Evolutionary conservation across 139 green algal genomes (phyloP).

Genomic region (Eudorina sp.): DNA sequence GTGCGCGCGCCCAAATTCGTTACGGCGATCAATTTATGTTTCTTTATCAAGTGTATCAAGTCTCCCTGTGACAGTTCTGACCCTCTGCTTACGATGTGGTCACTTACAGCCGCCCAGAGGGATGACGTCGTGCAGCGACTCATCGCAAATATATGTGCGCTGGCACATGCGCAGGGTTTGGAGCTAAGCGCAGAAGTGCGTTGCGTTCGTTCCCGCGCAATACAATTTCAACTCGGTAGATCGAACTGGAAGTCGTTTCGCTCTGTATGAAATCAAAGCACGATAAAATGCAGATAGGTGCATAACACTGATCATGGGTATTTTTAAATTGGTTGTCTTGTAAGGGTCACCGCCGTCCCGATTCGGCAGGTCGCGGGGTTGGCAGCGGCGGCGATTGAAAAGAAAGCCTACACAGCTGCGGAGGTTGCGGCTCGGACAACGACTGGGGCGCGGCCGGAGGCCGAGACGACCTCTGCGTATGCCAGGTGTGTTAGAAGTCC

Average conservation of each 20-base stretch:
- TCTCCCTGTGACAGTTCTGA: background rate
- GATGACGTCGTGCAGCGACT: conserved; percentile 74
- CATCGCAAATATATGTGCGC: conserved; percentile 67
- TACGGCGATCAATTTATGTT: too few relatives aligned
- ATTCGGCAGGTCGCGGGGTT: background rate
- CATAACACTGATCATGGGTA: conserved; percentile 23
- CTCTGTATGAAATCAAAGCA: background rate
- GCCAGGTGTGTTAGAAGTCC: too few relatives aligned
- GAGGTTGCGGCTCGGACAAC: conserved; percentile 84
- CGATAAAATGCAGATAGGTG: background rate
- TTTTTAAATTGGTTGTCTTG: background rate
- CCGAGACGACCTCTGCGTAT: conserved; percentile 66
- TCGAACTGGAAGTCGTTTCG: too few relatives aligned
- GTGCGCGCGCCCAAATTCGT: too few relatives aligned
- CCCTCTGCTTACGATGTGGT: conserved; percentile 60
- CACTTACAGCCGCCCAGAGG: conserved; percentile 68
- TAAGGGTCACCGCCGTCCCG: background rate
- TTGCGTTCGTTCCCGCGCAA: background rate
- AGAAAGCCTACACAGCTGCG: conserved; percentile 87
- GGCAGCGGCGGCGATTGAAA: conserved; percentile 74
- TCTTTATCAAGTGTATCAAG: too few relatives aligned
- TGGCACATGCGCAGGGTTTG: conserved; percentile 73
- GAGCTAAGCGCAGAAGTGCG: conserved; percentile 63
- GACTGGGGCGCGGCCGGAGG: conserved; percentile 75
- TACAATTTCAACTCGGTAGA: background rate